A percentile compares a stretch with the other conserved stretches of the same genome.
phyloP scores from a whole-genome alignment of 805 yeast genomes.

The Candida sonorensis region DNA sequence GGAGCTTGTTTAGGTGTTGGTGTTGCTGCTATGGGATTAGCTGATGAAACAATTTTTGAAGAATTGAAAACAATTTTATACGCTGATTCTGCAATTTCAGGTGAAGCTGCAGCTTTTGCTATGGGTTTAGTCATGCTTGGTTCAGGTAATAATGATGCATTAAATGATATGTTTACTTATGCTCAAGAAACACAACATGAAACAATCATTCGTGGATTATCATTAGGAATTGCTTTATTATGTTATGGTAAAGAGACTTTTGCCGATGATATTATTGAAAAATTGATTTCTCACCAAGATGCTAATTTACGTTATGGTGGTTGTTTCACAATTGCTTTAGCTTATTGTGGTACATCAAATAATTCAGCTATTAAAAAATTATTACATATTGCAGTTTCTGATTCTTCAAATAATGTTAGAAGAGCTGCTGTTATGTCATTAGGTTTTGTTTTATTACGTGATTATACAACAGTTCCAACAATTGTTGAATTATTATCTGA shows the following conservation, averaged over 20 bases:
- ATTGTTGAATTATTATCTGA: slow-evolving; percentile 89
- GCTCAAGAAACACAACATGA: slow-evolving; percentile 96
- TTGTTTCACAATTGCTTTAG: slow-evolving; percentile 87
- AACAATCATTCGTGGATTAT: slow-evolving; percentile 87
- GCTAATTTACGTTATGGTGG: slow-evolving; percentile 92
- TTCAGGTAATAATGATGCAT: slow-evolving; percentile 63
- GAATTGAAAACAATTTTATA: slow-evolving; percentile 77
- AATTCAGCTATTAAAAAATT: slow-evolving; percentile 80
- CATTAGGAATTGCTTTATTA: slow-evolving; percentile 81
- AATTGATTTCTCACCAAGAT: slow-evolving; percentile 66
- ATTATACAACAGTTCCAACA: slow-evolving; percentile 89
- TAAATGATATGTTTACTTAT: slow-evolving; percentile 77
- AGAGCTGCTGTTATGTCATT: slow-evolving; percentile 90
- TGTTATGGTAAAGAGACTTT: slow-evolving; percentile 80
- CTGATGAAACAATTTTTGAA: slow-evolving; percentile 66
- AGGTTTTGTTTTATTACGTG: slow-evolving; percentile 87
- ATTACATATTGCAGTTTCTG: slow-evolving; percentile 92
- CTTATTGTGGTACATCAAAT: slow-evolving; percentile 94
- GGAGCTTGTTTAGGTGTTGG: slow-evolving; percentile 96
- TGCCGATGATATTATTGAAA: slow-evolving; percentile 63
- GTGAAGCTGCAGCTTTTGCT: slow-evolving; percentile 93
- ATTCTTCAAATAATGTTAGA: slow-evolving; percentile 93
- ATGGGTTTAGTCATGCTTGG: slow-evolving; percentile 97
- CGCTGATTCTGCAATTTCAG: slow-evolving; percentile 87
- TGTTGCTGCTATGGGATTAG: slow-evolving; percentile 93